Conservation (phyloP, 768 basidiomycete genomes). For the Tulasnella sp. region DNA sequence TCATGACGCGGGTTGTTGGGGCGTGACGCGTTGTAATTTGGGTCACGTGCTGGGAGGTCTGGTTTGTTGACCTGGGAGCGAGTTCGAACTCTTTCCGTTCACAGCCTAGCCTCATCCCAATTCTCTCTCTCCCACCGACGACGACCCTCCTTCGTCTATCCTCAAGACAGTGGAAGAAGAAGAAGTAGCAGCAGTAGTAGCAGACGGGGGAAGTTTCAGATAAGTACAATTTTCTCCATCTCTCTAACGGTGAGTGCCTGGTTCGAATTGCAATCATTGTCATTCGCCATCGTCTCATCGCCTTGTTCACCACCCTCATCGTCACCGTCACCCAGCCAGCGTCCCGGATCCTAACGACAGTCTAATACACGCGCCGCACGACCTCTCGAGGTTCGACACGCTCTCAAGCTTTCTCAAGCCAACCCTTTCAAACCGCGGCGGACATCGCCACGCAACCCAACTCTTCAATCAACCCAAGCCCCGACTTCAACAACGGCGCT, state of each 20-base stretch:
- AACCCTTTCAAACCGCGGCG: not conserved
- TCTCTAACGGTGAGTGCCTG: slow-evolving; percentile 17
- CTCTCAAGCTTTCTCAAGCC: slow-evolving; percentile 5
- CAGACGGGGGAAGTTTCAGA: slow-evolving; percentile 12
- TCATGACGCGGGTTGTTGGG: not conserved
- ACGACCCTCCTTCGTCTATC: slow-evolving; percentile 11
- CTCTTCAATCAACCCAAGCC: not conserved
- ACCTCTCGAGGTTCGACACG: slow-evolving; percentile 2
- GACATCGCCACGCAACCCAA: not conserved
- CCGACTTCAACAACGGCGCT: not conserved
- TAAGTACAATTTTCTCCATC: slow-evolving; percentile 10
- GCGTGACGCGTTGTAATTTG: slow-evolving; percentile 1
- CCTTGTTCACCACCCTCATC: not conserved
- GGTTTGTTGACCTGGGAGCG: slow-evolving; percentile 17
- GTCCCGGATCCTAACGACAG: not conserved
- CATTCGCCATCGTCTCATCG: slow-evolving; percentile 10
- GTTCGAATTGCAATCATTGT: slow-evolving; percentile 11
- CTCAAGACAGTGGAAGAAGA: slow-evolving; percentile 16
- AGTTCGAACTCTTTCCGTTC: slow-evolving; percentile 14
- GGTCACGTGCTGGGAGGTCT: slow-evolving; percentile 3
- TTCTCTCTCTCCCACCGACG: not conserved
- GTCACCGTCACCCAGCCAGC: not conserved
- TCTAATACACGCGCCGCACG: not conserved
- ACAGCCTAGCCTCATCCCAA: slow-evolving; percentile 12
- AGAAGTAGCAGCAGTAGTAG: slow-evolving; percentile 3